Conservation (phyloP, 768 basidiomycete genomes). For the Hortiboletus campestris region DNA sequence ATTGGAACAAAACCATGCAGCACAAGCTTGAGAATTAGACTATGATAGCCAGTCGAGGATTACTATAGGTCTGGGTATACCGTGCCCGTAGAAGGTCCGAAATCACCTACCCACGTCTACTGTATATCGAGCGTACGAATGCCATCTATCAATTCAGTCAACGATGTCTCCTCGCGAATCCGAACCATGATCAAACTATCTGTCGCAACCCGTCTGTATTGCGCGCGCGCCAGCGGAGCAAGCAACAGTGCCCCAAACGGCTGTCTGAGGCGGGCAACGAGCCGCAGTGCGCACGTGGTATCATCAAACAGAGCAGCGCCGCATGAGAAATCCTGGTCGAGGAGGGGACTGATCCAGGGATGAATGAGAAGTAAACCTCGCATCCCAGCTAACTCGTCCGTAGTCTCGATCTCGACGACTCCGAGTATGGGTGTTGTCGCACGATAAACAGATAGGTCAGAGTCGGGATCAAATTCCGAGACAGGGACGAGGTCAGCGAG, state of each 20-base stretch:
- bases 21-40: too few species aligned
- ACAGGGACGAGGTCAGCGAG: background rate
- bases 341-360: background rate
- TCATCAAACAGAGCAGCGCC: background rate
- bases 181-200: too few species aligned
- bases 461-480: background rate
- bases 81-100: too few species aligned
- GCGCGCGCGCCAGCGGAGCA: background rate
- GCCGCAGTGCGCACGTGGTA: background rate
- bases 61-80: too few species aligned
- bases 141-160: too few species aligned
- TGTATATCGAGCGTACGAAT: too few species aligned
- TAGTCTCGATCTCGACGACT: background rate
- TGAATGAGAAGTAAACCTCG: background rate
- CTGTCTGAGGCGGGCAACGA: background rate
- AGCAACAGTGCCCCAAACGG: constrained; percentile 5
- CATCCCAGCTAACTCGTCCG: background rate
- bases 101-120: too few species aligned
- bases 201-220: too few species aligned
- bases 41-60: too few species aligned
- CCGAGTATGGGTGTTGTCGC: background rate
- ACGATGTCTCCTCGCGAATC: too few species aligned
- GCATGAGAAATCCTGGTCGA: background rate
- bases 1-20: too few species aligned
- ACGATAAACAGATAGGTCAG: background rate